A percentile compares a stretch with the other conserved stretches of the same genome.
phyloP scores from a whole-genome alignment of 768 basidiomycete genomes.

The Phanerochaete sordida region DNA sequence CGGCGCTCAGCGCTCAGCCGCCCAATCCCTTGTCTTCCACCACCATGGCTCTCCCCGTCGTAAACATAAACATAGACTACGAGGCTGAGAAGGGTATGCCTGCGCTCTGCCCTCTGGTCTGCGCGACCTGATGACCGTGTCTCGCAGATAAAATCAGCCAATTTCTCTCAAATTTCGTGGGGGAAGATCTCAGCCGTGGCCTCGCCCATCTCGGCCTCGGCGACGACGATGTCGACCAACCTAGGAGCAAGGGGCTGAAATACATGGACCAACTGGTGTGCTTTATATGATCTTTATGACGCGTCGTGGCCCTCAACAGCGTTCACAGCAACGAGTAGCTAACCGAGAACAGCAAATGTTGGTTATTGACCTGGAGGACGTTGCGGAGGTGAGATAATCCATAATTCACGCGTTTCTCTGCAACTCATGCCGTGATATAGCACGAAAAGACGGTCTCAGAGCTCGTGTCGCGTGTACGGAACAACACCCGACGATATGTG shows the following conservation, averaged over 20 bases:
- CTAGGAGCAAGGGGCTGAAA: slow-evolving; percentile 49
- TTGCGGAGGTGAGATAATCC: slow-evolving; percentile 54
- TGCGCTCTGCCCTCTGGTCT: background rate
- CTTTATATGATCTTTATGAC: slow-evolving; percentile 22
- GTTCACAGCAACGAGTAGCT: slow-evolving; percentile 76
- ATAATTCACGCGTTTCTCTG: background rate
- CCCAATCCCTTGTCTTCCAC: slow-evolving; percentile 16
- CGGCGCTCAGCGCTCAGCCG: slow-evolving; percentile 24
- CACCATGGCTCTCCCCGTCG: slow-evolving; percentile 64
- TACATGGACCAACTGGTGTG: slow-evolving; percentile 86
- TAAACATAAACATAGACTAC: slow-evolving; percentile 62
- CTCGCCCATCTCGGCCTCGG: slow-evolving; percentile 70
- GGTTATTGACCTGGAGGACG: slow-evolving; percentile 84
- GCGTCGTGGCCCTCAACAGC: background rate
- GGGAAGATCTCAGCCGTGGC: slow-evolving; percentile 61
- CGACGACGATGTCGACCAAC: slow-evolving; percentile 42
- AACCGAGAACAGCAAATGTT: slow-evolving; percentile 93
- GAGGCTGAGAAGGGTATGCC: slow-evolving; percentile 64
- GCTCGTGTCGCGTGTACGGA: slow-evolving; percentile 74
- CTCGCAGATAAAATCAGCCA: slow-evolving; percentile 61
- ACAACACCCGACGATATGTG: slow-evolving; percentile 88
- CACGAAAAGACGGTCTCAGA: slow-evolving; percentile 68
- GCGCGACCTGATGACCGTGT: background rate
- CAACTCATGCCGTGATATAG: slow-evolving; percentile 33
- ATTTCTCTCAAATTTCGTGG: slow-evolving; percentile 70